These are phyloP conservation scores for Leucocoprinus leucothites DNA, from an alignment of 768 basidiomycete species.

Conservation along the genomic window DNA sequence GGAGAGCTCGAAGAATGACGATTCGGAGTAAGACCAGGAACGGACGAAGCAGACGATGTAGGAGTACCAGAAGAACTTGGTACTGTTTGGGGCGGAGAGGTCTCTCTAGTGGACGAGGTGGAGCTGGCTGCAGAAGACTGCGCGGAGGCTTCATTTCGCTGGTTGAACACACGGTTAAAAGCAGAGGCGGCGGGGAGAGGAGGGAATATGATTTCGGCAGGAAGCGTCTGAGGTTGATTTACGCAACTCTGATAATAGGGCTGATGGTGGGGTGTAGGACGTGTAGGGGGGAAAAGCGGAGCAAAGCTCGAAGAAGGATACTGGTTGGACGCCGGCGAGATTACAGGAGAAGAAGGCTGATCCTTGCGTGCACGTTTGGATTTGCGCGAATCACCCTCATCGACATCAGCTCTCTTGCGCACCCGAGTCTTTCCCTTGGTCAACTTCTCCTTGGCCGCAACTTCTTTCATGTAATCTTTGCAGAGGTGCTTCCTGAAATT, in stretches of 20 bases:
- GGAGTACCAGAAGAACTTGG: constrained; percentile 28
- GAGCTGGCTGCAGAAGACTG: constrained; percentile 15
- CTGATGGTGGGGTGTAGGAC: constrained; percentile 64
- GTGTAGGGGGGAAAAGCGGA: constrained; percentile 48
- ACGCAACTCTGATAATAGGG: constrained; percentile 68
- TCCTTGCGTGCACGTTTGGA: constrained; percentile 47
- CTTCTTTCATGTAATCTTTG: constrained; percentile 41
- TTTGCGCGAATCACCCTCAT: constrained; percentile 37
- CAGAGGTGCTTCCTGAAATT: constrained; percentile 71
- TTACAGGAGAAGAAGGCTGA: constrained; percentile 18
- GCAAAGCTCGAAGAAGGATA: constrained; percentile 24
- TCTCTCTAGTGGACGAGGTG: constrained; percentile 14
- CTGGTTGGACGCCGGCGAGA: constrained; percentile 20
- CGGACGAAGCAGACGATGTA: constrained; percentile 37
- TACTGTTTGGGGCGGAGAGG: constrained; percentile 14
- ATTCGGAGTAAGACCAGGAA: constrained; percentile 66
- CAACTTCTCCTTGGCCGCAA: constrained; percentile 31
- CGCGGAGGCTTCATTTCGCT: constrained; percentile 7
- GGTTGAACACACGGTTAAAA: constrained; percentile 18
- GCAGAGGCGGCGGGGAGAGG: constrained; percentile 54
- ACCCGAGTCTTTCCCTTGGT: constrained; percentile 31
- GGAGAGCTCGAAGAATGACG: constrained; percentile 65
- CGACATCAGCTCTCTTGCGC: constrained; percentile 30
- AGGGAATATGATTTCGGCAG: constrained; percentile 72
- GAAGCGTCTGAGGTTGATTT: constrained; percentile 37